A percentile compares a stretch with the other conserved stretches of the same genome.
Conservation (phyloP, 441 rosid genomes). For the Mallotus repandus region DNA sequence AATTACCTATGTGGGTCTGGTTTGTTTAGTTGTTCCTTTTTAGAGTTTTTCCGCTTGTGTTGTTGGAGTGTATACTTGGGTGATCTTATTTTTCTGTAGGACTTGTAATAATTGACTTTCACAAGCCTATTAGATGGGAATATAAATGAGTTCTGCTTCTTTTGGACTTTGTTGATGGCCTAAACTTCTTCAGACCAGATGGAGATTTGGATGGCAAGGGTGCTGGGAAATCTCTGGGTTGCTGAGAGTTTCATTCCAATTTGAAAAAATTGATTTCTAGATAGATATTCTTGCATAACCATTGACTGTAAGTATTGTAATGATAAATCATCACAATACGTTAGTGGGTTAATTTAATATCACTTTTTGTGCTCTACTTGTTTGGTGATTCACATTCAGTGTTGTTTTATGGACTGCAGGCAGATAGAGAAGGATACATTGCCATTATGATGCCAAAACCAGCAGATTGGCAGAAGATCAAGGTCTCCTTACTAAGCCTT, state of each 20-base stretch:
- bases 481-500: slow-evolving; percentile 50
- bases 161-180: neutral
- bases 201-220: neutral
- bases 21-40: too few species aligned
- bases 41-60: too few species aligned
- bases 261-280: neutral
- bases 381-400: neutral
- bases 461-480: slow-evolving; percentile 67
- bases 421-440: slow-evolving; percentile 83
- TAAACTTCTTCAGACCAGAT: neutral
- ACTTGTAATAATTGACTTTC: neutral
- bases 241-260: neutral
- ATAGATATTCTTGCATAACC: neutral
- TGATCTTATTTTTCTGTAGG: neutral
- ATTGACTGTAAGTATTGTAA: neutral
- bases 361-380: neutral
- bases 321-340: neutral
- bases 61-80: neutral
- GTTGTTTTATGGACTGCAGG: slow-evolving; percentile 39
- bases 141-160: neutral
- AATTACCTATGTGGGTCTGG: too few species aligned
- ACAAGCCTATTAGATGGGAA: neutral
- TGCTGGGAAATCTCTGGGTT: neutral
- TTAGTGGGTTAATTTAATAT: neutral
- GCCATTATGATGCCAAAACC: slow-evolving; percentile 94